Evolutionary conservation across 257 asterid genomes (phyloP).

Genomic region (Solanum bulbocastanum): DNA sequence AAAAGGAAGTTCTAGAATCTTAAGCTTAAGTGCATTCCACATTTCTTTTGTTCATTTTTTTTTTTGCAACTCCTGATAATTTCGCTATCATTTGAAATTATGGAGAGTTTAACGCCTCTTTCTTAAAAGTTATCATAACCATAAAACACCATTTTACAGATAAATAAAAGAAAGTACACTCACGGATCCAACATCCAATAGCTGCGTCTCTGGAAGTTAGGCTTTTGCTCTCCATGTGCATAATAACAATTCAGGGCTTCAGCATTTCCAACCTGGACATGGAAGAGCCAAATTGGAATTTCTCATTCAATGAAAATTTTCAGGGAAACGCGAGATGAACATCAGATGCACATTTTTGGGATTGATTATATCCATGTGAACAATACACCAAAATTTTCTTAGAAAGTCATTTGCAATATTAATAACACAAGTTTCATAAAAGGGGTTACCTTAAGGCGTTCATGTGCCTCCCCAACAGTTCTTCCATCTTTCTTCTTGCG

Average conservation of each 20-base stretch:
- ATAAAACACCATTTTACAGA: background rate
- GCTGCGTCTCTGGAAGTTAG: constrained; percentile 88
- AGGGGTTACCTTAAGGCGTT: constrained; percentile 73
- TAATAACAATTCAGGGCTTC: constrained; percentile 94
- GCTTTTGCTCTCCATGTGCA: constrained; percentile 82
- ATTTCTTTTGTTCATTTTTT: background rate
- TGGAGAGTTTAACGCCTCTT: background rate
- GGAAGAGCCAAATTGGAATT: constrained; percentile 10
- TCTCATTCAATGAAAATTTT: background rate
- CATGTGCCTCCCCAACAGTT: constrained; percentile 93
- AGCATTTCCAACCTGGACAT: constrained; percentile 74
- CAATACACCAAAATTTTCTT: background rate
- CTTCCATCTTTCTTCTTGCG: constrained; percentile 84
- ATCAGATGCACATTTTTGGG: background rate
- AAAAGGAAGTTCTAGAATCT: background rate
- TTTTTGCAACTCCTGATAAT: background rate
- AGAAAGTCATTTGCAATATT: background rate
- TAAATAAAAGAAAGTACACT: constrained; percentile 19
- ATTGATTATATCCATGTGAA: background rate
- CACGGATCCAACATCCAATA: constrained; percentile 95
- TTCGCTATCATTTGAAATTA: background rate
- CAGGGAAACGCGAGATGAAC: background rate
- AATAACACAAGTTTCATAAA: background rate
- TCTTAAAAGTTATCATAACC: background rate
- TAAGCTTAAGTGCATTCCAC: background rate